These are phyloP conservation scores for Pichia sp. DNA, from an alignment of 1,139 yeast genomes.

Conservation along the genomic window DNA sequence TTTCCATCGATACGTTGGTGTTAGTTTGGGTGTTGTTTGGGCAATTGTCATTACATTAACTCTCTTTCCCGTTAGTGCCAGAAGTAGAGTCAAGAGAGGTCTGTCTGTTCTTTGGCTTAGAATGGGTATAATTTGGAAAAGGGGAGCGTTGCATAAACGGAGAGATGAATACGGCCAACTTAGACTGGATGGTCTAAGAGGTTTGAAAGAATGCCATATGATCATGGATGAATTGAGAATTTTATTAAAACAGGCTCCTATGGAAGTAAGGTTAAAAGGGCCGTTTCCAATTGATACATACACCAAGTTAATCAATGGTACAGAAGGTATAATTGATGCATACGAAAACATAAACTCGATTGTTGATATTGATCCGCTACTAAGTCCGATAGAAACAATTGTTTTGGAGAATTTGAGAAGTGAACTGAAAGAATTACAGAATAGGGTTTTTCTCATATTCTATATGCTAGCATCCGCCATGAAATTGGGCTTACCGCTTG, in stretches of 20 bases:
- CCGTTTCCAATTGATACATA: slow-evolving; percentile 53
- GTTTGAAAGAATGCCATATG: slow-evolving; percentile 43
- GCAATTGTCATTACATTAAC: slow-evolving; percentile 59
- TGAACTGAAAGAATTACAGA: slow-evolving; percentile 64
- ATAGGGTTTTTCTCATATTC: slow-evolving; percentile 62
- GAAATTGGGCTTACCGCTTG: slow-evolving; percentile 68
- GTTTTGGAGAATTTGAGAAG: slow-evolving; percentile 47
- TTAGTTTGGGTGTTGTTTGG: slow-evolving; percentile 68
- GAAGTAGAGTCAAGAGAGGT: slow-evolving; percentile 57
- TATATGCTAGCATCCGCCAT: slow-evolving; percentile 76
- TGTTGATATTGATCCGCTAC: slow-evolving; percentile 50
- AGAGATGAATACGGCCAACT: slow-evolving; percentile 20
- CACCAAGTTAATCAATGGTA: slow-evolving; percentile 40
- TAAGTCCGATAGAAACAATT: slow-evolving; percentile 45
- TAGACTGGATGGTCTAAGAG: slow-evolving; percentile 42
- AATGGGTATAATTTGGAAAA: slow-evolving; percentile 77
- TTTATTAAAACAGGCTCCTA: slow-evolving; percentile 62
- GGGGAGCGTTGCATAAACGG: slow-evolving; percentile 37
- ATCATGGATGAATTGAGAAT: slow-evolving; percentile 56
- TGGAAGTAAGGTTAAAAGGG: slow-evolving; percentile 70
- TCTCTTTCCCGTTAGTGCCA: slow-evolving; percentile 69
- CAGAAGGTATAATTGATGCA: slow-evolving; percentile 65
- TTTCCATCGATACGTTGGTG: slow-evolving; percentile 67
- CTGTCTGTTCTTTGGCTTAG: slow-evolving; percentile 67
- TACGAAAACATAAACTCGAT: slow-evolving; percentile 64